phyloP scores from a whole-genome alignment of 306 rosid genomes.

The Rubus parviflorus region DNA sequence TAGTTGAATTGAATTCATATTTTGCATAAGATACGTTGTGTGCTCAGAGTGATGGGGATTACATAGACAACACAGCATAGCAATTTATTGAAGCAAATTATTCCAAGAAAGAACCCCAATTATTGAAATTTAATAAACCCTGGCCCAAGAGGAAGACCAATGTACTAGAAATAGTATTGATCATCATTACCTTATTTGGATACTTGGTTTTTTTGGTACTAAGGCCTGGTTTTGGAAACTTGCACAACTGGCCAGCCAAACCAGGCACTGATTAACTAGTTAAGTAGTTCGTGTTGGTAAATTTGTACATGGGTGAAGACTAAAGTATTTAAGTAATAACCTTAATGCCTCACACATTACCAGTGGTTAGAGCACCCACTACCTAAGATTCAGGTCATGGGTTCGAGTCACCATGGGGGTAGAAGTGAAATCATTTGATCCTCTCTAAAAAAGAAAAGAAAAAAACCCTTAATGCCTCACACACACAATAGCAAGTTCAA shows the following conservation, averaged over 20 bases:
- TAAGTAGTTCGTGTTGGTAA: neutral
- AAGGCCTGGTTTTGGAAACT: neutral
- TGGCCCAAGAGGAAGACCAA: neutral
- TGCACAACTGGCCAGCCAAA: neutral
- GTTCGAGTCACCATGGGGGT: too few species aligned
- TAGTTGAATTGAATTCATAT: neutral
- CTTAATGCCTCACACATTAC: too few species aligned
- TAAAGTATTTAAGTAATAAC: neutral
- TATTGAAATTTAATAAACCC: neutral
- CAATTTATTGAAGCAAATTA: neutral
- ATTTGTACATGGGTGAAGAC: neutral
- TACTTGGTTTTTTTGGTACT: neutral
- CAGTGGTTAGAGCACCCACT: too few species aligned
- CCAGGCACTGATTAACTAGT: neutral
- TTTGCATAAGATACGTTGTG: neutral
- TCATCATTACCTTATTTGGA: conserved; percentile 5
- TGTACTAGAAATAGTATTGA: neutral
- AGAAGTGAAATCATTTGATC: too few species aligned
- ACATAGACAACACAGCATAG: neutral
- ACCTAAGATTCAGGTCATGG: too few species aligned
- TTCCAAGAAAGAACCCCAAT: neutral
- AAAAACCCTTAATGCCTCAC: too few species aligned
- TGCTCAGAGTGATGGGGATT: neutral
- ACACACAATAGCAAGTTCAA: too few species aligned
- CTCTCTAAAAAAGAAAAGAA: too few species aligned